A percentile compares a stretch with the other conserved stretches of the same genome.
phyloP scores from a whole-genome alignment of 202 grass and related monocot species.

The Saccharum hybrid region DNA sequence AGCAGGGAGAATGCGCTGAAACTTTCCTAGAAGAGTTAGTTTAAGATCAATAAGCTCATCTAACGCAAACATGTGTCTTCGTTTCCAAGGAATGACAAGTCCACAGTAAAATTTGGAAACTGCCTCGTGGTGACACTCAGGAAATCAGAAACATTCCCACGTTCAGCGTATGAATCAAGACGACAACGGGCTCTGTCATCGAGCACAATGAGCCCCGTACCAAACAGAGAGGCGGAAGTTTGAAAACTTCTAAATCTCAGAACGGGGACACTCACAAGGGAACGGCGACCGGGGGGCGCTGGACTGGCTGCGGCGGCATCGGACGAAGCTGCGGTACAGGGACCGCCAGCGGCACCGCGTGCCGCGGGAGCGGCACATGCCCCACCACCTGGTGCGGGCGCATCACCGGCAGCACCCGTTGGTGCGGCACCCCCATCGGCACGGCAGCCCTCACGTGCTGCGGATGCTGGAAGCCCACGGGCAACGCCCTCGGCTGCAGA shows the following conservation, averaged over 20 bases:
- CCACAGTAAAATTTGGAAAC: slow-evolving; percentile 28
- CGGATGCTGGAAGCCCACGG: slow-evolving; percentile 41
- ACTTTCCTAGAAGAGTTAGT: background rate
- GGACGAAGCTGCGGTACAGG: slow-evolving; percentile 56
- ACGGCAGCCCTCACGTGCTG: slow-evolving; percentile 40
- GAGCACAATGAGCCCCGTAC: background rate
- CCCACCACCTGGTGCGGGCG: slow-evolving; percentile 52
- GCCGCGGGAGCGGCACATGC: slow-evolving; percentile 45
- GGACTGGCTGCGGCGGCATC: slow-evolving; percentile 43
- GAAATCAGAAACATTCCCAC: background rate
- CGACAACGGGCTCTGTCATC: background rate
- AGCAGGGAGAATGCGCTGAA: background rate
- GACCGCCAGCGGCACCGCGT: slow-evolving; percentile 44
- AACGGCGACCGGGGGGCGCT: slow-evolving; percentile 46
- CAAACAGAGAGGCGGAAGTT: slow-evolving; percentile 22
- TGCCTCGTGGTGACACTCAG: background rate
- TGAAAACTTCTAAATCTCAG: slow-evolving; percentile 35
- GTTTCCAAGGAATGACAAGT: slow-evolving; percentile 20
- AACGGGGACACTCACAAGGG: slow-evolving; percentile 50
- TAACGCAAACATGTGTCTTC: background rate
- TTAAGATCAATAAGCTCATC: slow-evolving; percentile 24
- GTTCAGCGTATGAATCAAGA: slow-evolving; percentile 16
- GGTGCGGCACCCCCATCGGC: slow-evolving; percentile 45
- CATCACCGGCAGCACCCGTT: slow-evolving; percentile 45
- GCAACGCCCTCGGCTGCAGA: slow-evolving; percentile 58